Evolutionary conservation across 116 monocot genomes (phyloP).

Genomic region (Papilionanthe hybrid): DNA sequence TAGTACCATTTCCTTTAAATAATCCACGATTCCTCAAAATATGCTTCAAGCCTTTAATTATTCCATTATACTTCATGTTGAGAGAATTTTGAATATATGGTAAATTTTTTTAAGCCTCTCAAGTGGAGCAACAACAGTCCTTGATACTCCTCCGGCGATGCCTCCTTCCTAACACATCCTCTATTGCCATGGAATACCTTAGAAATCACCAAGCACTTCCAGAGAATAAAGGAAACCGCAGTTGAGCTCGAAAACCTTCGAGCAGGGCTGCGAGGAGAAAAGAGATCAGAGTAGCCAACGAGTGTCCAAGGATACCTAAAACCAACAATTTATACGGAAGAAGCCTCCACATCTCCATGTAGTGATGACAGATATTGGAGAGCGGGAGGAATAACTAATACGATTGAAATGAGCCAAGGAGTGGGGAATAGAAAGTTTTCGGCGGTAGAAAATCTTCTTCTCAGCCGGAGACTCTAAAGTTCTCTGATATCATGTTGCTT

Average conservation of each 20-base stretch:
- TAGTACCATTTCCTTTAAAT: too few species aligned
- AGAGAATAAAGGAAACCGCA: neutral
- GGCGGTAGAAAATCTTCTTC: too few species aligned
- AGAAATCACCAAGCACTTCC: neutral
- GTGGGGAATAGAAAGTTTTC: neutral
- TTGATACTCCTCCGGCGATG: conserved; percentile 91
- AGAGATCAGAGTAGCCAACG: neutral
- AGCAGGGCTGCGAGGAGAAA: neutral
- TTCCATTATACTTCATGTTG: too few species aligned
- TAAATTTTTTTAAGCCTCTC: too few species aligned
- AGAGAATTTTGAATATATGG: too few species aligned
- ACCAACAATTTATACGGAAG: neutral
- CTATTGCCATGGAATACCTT: conserved; percentile 65
- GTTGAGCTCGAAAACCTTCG: neutral
- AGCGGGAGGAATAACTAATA: neutral
- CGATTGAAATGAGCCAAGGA: neutral
- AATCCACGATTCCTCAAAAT: too few species aligned
- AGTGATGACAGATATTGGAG: neutral
- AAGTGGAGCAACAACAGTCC: too few species aligned
- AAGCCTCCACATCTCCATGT: neutral
- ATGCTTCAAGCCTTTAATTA: too few species aligned
- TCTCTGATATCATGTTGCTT: too few species aligned
- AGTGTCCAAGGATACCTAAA: neutral
- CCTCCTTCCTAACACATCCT: conserved; percentile 94
- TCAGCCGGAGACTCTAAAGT: too few species aligned